Evolutionary conservation across 2,329 filamentous ascomycete species (phyloP), one percentile per base, ranked within the genome.

Genomic region (Aspergillus oerlinghausenensis): DNA sequence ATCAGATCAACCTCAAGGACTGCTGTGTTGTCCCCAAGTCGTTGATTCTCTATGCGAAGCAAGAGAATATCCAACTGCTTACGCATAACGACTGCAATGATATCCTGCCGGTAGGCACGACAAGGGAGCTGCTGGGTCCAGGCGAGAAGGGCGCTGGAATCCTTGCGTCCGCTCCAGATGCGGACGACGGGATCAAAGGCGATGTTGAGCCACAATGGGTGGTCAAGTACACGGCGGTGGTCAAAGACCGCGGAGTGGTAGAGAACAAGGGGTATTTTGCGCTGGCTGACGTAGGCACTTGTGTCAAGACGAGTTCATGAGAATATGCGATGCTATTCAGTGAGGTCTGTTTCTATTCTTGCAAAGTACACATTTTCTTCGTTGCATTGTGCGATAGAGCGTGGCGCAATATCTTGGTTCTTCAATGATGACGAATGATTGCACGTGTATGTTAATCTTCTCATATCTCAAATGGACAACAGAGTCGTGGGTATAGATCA

Each of bases 231-330:
- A 97, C 93, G 40, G 94, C 94, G 1, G 93, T 97, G 57, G 90
- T 97, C 43, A 89, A 89, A 73, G 89, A 97, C 71, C 82, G 94
- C 54, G 94, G 94, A 14, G 94, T 99, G 8, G 93, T 99, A 63
- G 94, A 99, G 80, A 96, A 94, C 71, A 99, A 97, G 79, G 94
- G 94, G 7, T 97, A 97, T 75, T 97, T 97, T 79, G 93, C 93
- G 1, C 85, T 87, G 21, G 93, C 92, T 3, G 87, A 91, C 69
- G 74, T 94, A 62, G 77, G 79, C 49, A 78, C 79, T 55, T 77
- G 75, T 62, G 71, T 77, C 52, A 64, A 67, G 51, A 61, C 64
- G 26, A 61, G 63, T 60, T 59, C 65, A 58, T 72, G 55, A 64
- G 54, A n/a, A 23, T 25, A 51, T 53, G 60, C 48, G 35, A 58